These are phyloP conservation scores for Forsythia suspensa DNA, from an alignment of 257 asterid species.

Conservation along the genomic window DNA sequence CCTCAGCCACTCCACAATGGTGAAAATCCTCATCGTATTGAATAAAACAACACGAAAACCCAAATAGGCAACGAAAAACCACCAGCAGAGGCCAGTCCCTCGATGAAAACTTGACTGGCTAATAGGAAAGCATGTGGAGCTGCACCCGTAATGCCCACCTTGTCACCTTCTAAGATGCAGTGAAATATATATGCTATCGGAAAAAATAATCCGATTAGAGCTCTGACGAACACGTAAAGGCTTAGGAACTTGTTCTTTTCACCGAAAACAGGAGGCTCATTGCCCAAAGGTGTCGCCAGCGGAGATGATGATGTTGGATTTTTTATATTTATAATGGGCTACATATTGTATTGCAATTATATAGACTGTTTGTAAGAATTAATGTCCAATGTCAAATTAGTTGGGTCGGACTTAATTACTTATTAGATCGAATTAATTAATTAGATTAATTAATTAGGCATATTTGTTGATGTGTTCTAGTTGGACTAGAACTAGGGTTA, in stretches of 20 bases:
- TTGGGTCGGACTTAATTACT: no score
- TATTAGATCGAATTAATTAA: no score
- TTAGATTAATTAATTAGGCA: no score
- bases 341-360: no score
- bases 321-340: no score
- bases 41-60: conserved; percentile 57
- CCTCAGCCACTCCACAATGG: conserved; percentile 55
- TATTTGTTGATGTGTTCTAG: no score
- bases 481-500: no score
- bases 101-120: conserved; percentile 68
- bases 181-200: conserved; percentile 62
- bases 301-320: conserved; percentile 50
- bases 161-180: conserved; percentile 64
- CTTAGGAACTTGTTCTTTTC: conserved; percentile 29
- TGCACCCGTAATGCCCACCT: conserved; percentile 63
- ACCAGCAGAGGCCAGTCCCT: conserved; percentile 46
- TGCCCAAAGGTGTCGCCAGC: conserved; percentile 32
- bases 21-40: conserved; percentile 57
- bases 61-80: conserved; percentile 57
- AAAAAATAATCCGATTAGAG: conserved; percentile 54
- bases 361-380: no score
- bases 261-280: conserved; percentile 40
- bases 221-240: conserved; percentile 39
- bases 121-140: conserved; percentile 71
- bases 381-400: no score